Base-by-base conservation (phyloP, 176 grass and related monocot species). In the Zizania latifolia region DNA sequence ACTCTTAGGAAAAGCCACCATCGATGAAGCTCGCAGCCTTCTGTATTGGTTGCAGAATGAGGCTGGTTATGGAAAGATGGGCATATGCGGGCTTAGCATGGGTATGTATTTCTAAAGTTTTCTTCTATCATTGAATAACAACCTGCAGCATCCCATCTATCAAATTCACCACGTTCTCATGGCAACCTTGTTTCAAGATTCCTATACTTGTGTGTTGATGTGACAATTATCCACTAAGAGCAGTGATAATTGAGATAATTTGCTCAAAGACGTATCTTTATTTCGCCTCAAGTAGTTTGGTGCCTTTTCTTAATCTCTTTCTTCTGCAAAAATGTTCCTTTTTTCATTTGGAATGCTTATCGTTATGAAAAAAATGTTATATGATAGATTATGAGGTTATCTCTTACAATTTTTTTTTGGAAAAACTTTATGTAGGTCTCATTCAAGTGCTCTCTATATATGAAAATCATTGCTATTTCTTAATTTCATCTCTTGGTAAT, bases 1-100 rank as follows among this genome's bases (percentile, higher is more conserved):
- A 78, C 91, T 94, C 41, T 85, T 98, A 87, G 95, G 94, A 50
- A 98, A 92, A 86, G 76, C 88, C 41, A 98, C 95, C 53, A 98
- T 98, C 75, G 95, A 98, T 67, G 95, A 98, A 87, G 83, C 95
- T 38, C 91, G 86, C 71, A 92, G 91, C 70, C 91, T 94, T 31
- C 80, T 98, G 82, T 90, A 94, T 68, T 98, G 95, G 95, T 76
- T 98, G 61, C 89, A 98, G 67, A 59, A 36, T 67, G 88, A 98
- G 71, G 89, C 82, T 79, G 94, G 95, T 66, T 92, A 87, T 79
- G 75, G 88, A 72, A 98, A 92, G 86, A 88, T 93, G 48, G 95
- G 95, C 57, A 84, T 98, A 85, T 94, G 95, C 77, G 95, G 95
- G 36, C 91, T 99, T 37, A 99, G 95, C 82, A 94, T 99, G 95